Percentiles rank a stretch among this genome's conserved stretches.
phyloP scores from a whole-genome alignment of 1,139 yeast genomes.

The Geotrichum carabidarum region DNA sequence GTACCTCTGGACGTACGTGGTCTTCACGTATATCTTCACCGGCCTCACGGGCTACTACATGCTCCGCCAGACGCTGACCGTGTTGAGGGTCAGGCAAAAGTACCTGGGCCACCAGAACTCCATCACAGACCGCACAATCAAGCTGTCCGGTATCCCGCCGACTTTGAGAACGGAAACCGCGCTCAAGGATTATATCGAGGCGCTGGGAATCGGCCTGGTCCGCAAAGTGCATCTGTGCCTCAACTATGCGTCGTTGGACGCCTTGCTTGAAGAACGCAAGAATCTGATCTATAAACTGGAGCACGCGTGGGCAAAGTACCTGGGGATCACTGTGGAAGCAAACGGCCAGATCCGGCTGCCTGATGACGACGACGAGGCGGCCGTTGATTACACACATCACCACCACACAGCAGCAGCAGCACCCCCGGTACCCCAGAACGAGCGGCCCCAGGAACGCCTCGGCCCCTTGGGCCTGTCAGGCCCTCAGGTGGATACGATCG shows the following conservation, averaged over 20 bases:
- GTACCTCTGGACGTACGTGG: constrained; percentile 70
- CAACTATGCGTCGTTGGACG: constrained; percentile 74
- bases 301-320: constrained; percentile 69
- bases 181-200: constrained; percentile 67
- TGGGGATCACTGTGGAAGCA: constrained; percentile 35
- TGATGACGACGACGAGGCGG: not conserved
- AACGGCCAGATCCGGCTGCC: not conserved
- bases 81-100: constrained; percentile 71
- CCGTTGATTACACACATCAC: not conserved
- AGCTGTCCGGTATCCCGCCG: constrained; percentile 87
- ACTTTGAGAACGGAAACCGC: constrained; percentile 64
- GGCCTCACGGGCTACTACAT: constrained; percentile 57
- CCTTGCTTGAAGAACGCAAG: constrained; percentile 56
- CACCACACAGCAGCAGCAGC: not conserved
- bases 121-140: constrained; percentile 84
- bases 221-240: constrained; percentile 70
- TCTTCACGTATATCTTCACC: constrained; percentile 82
- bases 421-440: not conserved
- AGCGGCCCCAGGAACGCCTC: constrained; percentile 41
- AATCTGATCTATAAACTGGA: constrained; percentile 56
- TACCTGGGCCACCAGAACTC: constrained; percentile 85
- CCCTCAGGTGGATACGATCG: constrained; percentile 59
- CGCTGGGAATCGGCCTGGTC: constrained; percentile 74
- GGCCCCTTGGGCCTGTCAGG: constrained; percentile 54
- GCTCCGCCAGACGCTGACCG: constrained; percentile 61